Conservation (phyloP, 192 early-diverging fungal genomes). For the Podila verticillata region DNA sequence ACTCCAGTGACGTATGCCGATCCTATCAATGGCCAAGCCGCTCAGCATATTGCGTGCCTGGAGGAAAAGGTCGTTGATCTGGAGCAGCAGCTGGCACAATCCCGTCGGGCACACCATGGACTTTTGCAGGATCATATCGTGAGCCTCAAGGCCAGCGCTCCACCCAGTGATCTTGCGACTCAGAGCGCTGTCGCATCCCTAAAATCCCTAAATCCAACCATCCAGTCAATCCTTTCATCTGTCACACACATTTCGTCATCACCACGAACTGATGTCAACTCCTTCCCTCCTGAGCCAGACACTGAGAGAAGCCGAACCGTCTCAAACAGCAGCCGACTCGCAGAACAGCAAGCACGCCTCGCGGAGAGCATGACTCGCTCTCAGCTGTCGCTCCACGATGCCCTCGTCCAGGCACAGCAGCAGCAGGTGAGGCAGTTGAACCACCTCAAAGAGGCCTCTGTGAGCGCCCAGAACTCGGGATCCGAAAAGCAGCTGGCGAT, state of each 20-base stretch:
- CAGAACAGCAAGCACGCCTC: neutral
- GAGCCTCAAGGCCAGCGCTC: neutral
- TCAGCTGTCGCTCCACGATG: slow-evolving; percentile 11
- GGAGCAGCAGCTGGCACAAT: slow-evolving; percentile 21
- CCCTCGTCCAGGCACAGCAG: neutral
- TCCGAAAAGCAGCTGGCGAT: neutral
- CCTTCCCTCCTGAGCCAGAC: neutral
- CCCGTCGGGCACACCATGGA: slow-evolving; percentile 17
- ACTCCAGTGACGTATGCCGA: neutral
- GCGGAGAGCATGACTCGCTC: slow-evolving; percentile 4
- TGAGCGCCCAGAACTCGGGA: neutral
- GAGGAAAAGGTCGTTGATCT: slow-evolving; percentile 12
- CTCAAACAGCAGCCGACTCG: neutral
- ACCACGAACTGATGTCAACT: neutral
- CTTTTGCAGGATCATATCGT: slow-evolving; percentile 31
- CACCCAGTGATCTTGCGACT: neutral
- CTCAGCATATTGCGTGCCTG: neutral
- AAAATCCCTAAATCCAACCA: neutral
- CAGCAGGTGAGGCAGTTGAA: neutral
- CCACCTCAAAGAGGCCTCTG: neutral
- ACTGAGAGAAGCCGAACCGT: neutral
- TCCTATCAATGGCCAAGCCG: neutral
- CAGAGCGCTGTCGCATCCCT: neutral
- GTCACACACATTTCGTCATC: neutral
- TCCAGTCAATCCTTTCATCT: slow-evolving; percentile 13